phyloP scores from a whole-genome alignment of 2,329 filamentous ascomycete genomes.

The Aspergillus oerlinghausenensis region DNA sequence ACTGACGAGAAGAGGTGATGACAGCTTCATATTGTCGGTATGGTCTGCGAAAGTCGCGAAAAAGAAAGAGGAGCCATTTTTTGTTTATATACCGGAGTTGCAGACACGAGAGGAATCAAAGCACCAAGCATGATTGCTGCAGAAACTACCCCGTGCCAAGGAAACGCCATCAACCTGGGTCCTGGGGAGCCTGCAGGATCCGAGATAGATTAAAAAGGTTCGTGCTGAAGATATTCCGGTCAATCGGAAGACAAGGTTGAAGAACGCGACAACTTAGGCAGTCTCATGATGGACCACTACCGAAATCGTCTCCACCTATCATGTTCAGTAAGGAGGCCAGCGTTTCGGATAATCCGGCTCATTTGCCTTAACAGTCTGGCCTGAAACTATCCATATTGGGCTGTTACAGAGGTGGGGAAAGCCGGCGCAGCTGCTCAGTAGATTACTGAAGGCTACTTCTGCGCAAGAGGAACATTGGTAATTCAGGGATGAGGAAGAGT shows the following conservation, averaged over 20 bases:
- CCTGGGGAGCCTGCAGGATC: background rate
- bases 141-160: background rate
- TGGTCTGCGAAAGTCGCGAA: background rate
- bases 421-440: background rate
- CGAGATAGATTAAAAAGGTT: background rate
- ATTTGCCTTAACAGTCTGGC: background rate
- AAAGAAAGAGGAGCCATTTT: background rate
- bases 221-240: background rate
- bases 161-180: background rate
- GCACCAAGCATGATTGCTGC: background rate
- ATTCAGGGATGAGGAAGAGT: too few relatives aligned
- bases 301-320: too few relatives aligned
- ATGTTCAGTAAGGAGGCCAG: too few relatives aligned
- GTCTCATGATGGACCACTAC: too few relatives aligned
- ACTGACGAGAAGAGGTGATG: background rate
- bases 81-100: background rate
- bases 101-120: background rate
- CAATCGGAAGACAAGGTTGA: background rate
- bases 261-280: too few relatives aligned
- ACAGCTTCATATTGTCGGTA: constrained; percentile 5
- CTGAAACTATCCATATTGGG: background rate
- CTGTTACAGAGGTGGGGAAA: background rate
- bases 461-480: too few relatives aligned
- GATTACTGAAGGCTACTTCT: background rate
- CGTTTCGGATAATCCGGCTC: too few relatives aligned